Evolutionary conservation across 495 filamentous ascomycete genomes (phyloP).

Genomic region (Evernia prunastri): DNA sequence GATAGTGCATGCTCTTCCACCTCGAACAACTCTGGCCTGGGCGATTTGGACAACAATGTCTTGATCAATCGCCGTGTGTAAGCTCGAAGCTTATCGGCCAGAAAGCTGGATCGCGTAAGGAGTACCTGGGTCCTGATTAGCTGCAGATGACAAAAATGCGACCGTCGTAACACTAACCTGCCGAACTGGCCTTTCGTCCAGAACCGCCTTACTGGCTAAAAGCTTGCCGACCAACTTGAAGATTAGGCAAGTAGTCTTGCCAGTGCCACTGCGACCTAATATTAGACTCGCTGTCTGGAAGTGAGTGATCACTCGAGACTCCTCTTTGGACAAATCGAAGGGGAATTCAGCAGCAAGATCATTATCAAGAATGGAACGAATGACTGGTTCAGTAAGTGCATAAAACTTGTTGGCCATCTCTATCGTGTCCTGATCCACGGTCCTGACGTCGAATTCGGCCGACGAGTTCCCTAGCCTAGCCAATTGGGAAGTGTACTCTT

Average conservation of each 20-base stretch:
- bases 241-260: constrained; percentile 41
- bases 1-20: neutral
- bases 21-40: neutral
- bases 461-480: neutral
- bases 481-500: neutral
- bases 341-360: constrained; percentile 32
- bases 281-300: constrained; percentile 34
- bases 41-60: neutral
- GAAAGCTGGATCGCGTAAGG: constrained; percentile 35
- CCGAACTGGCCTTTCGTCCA: constrained; percentile 19
- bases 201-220: constrained; percentile 14
- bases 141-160: neutral
- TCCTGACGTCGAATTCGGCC: constrained; percentile 8
- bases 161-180: constrained; percentile 24
- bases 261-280: constrained; percentile 41
- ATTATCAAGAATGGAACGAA: constrained; percentile 23
- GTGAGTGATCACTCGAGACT: constrained; percentile 34
- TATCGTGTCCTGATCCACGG: constrained; percentile 20
- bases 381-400: constrained; percentile 34
- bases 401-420: constrained; percentile 36
- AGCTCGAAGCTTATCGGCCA: constrained; percentile 33
- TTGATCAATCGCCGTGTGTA: constrained; percentile 33
- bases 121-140: constrained; percentile 30
- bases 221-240: constrained; percentile 37
- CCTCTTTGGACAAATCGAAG: constrained; percentile 36